Evolutionary conservation across 441 rosid genomes (phyloP), one percentile per base, ranked within the genome.

Genomic region (Rhodomyrtus psidioides): DNA sequence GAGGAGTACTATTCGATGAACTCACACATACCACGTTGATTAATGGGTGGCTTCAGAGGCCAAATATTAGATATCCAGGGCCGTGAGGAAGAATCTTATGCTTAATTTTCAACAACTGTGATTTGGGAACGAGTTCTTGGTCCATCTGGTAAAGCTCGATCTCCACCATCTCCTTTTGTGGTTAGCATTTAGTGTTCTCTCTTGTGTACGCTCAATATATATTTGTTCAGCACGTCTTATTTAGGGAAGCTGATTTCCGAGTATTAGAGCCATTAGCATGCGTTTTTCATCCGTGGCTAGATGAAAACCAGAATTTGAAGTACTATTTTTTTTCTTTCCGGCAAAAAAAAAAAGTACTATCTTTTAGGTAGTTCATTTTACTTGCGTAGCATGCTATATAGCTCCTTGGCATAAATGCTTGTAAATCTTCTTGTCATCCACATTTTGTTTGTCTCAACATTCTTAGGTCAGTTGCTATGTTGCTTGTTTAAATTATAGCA

Each of bases 1-100:
- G 84, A 86, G 91, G 86, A 53, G 34, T 87, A 58, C 30, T 79
- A 17, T 84, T 87, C 75, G 94, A 91, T 86, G 91, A 93, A 89
- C 90, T 93, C 62, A 90, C 92, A 55, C 92, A 91, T 88, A 91
- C 92, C n/a, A 91, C 91, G 14, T 87, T 94, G 88, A 84, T 92
- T 88, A 87, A 89, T 87, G 94, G 91, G 79, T 92, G 92, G 91
- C 87, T 39, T 85, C 90, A 57, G 54, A 84, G 82, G 14, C 88
- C 91, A 59, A 81, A 87, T 84, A 82, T 84, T 46, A 82, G 88
- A 65, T 87, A 65, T 88, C 88, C 87, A 84, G 89, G 91, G 87
- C 89, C 89, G 90, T 85, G 60, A 53, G 54, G 70, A 39, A 81
- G 28, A 39, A 70, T 21, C 49, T 70, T 70, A 26, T 30, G 79